These are phyloP conservation scores for Saturnispora halmiae DNA, from an alignment of 805 yeast genomes.

Conservation along the genomic window DNA sequence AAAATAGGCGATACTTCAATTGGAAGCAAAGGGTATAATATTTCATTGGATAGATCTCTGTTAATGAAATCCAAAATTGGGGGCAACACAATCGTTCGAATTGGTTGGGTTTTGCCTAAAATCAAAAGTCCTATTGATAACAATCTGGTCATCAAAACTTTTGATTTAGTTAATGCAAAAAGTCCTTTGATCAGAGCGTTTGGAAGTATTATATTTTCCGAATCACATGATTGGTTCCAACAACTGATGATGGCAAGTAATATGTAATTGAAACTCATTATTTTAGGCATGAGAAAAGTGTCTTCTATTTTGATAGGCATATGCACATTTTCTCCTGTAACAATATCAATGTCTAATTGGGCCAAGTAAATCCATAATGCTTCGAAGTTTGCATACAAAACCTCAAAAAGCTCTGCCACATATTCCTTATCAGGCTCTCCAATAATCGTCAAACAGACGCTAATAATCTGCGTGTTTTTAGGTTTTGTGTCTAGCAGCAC, in stretches of 20 bases:
- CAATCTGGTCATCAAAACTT: slow-evolving; percentile 1
- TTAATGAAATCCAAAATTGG: neutral
- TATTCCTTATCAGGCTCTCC: neutral
- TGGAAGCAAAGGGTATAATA: slow-evolving; percentile 5
- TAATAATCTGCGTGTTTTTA: neutral
- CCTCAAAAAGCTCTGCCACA: slow-evolving; percentile 2
- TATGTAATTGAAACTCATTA: slow-evolving; percentile 5
- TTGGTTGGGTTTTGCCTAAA: neutral
- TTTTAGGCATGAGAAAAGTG: neutral
- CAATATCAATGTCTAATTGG: neutral
- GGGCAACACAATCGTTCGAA: neutral
- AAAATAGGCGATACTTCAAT: slow-evolving; percentile 1
- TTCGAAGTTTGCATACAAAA: neutral
- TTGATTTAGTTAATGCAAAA: neutral
- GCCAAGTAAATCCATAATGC: slow-evolving; percentile 3
- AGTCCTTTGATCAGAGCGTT: slow-evolving; percentile 1
- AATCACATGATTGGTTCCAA: neutral
- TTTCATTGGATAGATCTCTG: neutral
- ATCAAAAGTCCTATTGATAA: slow-evolving; percentile 1
- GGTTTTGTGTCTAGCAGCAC: neutral
- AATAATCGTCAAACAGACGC: slow-evolving; percentile 1
- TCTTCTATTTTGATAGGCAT: slow-evolving; percentile 3
- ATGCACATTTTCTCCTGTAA: neutral
- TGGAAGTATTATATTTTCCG: neutral
- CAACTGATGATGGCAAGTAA: slow-evolving; percentile 1